Base-by-base conservation (phyloP, 345 rosid species). In the Acer campestre region DNA sequence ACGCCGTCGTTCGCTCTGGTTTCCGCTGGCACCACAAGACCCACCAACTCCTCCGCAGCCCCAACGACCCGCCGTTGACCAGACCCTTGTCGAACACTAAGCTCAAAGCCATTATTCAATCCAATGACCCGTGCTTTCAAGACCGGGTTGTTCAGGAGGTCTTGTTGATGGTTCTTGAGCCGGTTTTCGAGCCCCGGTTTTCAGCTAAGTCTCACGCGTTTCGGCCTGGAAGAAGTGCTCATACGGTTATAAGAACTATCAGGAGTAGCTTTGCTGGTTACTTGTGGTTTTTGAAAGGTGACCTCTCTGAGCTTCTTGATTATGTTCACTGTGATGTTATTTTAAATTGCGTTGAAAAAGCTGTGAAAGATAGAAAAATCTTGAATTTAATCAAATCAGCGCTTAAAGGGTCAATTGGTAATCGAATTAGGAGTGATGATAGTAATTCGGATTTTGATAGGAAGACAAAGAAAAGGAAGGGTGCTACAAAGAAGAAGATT, bases 121-220 rank as follows among this genome's bases (percentile, higher is more conserved):
- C 91, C 0, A 71, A 76, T 44, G 95, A 88, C 44, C 88, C 93
- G 1, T 89, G 93, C 69, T 96, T 96, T 79, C 98, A 96, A 79
- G 99, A 96, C 74, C 84, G 95, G 61, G 91, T 94, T 59, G 97
- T 94, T 25, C 99, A 91, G 72, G 99, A 96, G 88, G 93, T 91
- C 49, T 80, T 96, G 46, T 77, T 94, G 59, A 90, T 96, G 98
- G 83, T 96, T 29, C 71, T 96, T 2, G 98, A 94, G 63, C 99
- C 98, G 17, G 74, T 94, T 79, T 94, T 92, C 3, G 99, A 96
- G 73, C 84, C 90, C 1, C 85, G 95, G 73, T 96, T 96, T 67
- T 94, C 98, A 2, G 27, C 79, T 25, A 92, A 89, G 74, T 86
- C 89, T 0, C 97, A 92, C 40, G 98, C 89, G 14, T 94, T 96